A percentile compares a stretch with the other conserved stretches of the same genome.
phyloP scores from a whole-genome alignment of 176 grass and related monocot species.

The Aegilops bicornis region DNA sequence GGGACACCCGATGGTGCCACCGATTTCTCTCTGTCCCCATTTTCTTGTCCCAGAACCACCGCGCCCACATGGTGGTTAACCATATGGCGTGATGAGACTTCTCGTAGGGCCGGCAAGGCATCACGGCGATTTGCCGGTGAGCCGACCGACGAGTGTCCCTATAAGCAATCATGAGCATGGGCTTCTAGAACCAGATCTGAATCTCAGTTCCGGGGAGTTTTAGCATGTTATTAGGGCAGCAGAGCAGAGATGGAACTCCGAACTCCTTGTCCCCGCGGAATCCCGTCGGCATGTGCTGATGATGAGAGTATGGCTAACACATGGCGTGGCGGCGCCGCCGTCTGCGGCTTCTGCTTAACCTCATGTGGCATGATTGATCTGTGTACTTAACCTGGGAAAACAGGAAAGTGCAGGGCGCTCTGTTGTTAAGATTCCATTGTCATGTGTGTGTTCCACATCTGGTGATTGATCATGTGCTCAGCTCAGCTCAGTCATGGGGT shows the following conservation, averaged over 20 bases:
- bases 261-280: not conserved
- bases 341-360: not conserved
- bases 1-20: slow-evolving; percentile 26
- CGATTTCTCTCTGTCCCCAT: not conserved
- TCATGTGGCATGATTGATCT: slow-evolving; percentile 25
- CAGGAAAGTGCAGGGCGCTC: not conserved
- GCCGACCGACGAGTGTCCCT: slow-evolving; percentile 16
- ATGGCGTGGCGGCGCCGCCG: not conserved
- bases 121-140: slow-evolving; percentile 2
- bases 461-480: slow-evolving; percentile 32
- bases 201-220: not conserved
- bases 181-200: slow-evolving; percentile 10
- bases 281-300: not conserved
- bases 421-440: not conserved
- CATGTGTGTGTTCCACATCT: slow-evolving; percentile 29
- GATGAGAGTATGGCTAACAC: slow-evolving; percentile 15
- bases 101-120: not conserved
- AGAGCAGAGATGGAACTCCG: not conserved
- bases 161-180: slow-evolving; percentile 13
- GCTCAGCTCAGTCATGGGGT: slow-evolving; percentile 6
- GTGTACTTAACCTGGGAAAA: slow-evolving; percentile 22
- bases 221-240: slow-evolving; percentile 15
- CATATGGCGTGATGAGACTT: not conserved
- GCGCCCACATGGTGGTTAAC: not conserved
- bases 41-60: not conserved